phyloP scores from a whole-genome alignment of 23 red algal species.

The Pyropia yezoensis region DNA sequence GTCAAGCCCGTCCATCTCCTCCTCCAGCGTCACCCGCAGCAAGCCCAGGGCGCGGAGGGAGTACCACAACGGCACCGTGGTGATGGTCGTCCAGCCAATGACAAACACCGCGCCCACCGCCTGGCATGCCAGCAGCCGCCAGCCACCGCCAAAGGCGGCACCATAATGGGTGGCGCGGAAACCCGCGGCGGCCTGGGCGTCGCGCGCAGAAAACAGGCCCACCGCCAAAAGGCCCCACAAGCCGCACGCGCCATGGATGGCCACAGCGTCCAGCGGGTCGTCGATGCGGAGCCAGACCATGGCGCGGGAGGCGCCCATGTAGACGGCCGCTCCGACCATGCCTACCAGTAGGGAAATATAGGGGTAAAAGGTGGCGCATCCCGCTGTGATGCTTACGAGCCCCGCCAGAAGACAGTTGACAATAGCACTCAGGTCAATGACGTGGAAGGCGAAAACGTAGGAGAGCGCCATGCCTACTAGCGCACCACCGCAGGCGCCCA shows the following conservation, averaged over 20 bases:
- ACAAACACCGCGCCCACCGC: not conserved
- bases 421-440: slow-evolving; percentile 1
- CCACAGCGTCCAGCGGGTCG: slow-evolving; percentile 2
- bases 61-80: not conserved
- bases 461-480: slow-evolving; percentile 1
- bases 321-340: not conserved
- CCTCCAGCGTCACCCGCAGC: slow-evolving; percentile 36
- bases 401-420: slow-evolving; percentile 8
- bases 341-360: slow-evolving; percentile 1
- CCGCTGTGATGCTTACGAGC: slow-evolving; percentile 5
- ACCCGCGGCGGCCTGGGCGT: not conserved
- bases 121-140: slow-evolving; percentile 7
- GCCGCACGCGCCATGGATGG: not conserved
- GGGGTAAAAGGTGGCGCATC: not conserved
- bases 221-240: slow-evolving; percentile 1
- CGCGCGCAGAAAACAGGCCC: not conserved
- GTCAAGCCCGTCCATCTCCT: slow-evolving; percentile 27
- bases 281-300: slow-evolving; percentile 2
- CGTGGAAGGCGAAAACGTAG: slow-evolving; percentile 1
- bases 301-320: not conserved
- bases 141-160: not conserved
- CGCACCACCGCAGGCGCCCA: slow-evolving; percentile 1
- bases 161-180: not conserved
- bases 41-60: not conserved
- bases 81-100: slow-evolving; percentile 6